A percentile compares a stretch with the other conserved stretches of the same genome.
phyloP scores from a whole-genome alignment of 805 yeast species.

The Lachancea fermentati region DNA sequence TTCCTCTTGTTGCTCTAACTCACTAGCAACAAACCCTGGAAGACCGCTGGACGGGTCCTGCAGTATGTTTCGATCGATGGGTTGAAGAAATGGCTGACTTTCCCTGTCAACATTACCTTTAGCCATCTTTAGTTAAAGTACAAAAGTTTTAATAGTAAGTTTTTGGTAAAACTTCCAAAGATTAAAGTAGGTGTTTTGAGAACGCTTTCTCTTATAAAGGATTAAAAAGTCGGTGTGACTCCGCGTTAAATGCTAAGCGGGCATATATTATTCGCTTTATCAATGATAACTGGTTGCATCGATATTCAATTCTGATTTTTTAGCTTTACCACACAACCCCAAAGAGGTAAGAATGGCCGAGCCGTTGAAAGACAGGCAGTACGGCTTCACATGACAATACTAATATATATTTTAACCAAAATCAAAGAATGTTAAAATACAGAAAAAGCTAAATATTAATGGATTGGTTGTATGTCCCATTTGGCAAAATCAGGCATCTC shows the following conservation, averaged over 20 bases:
- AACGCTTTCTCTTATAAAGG: too few relatives aligned
- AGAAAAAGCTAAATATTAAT: not conserved
- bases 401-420: too few relatives aligned
- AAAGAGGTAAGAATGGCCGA: too few relatives aligned
- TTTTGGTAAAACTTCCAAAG: too few relatives aligned
- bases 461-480: slow-evolving; percentile 24
- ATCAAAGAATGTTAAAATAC: not conserved
- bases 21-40: slow-evolving; percentile 33
- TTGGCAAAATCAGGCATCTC: slow-evolving; percentile 32
- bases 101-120: not conserved
- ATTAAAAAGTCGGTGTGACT: not conserved
- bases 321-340: too few relatives aligned
- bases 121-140: not conserved
- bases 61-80: slow-evolving; percentile 12
- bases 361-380: too few relatives aligned
- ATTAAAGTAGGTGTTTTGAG: too few relatives aligned
- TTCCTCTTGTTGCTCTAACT: slow-evolving; percentile 29
- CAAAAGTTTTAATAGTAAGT: too few relatives aligned
- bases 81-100: slow-evolving; percentile 7
- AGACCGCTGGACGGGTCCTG: slow-evolving; percentile 32
- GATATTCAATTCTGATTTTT: too few relatives aligned
- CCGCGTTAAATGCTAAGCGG: not conserved
- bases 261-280: too few relatives aligned
- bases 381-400: too few relatives aligned
- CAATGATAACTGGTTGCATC: not conserved